Conservation (phyloP, 2,329 filamentous ascomycete species). For the Hypoxylon sp. region DNA sequence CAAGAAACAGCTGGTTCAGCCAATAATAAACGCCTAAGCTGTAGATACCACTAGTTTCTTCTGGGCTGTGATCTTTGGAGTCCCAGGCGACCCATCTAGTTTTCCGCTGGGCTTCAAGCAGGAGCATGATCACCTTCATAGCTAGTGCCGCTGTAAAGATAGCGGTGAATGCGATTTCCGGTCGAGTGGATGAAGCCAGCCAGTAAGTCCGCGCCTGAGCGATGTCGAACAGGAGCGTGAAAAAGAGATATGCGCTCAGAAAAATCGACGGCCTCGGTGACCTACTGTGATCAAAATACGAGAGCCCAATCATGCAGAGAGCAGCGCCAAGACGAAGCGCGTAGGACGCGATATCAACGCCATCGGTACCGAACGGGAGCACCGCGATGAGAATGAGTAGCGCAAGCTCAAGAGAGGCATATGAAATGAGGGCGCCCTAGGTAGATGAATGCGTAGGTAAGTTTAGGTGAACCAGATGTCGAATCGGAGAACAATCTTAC, state of each 20-base stretch:
- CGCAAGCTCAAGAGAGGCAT: slow-evolving; percentile 42
- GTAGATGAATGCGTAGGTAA: slow-evolving; percentile 5
- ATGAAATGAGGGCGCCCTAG: slow-evolving; percentile 40
- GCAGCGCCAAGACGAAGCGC: slow-evolving; percentile 38
- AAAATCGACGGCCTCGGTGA: slow-evolving; percentile 61
- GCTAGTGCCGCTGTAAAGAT: slow-evolving; percentile 40
- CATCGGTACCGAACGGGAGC: slow-evolving; percentile 18
- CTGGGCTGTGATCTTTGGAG: slow-evolving; percentile 46
- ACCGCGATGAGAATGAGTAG: slow-evolving; percentile 26
- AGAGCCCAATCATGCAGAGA: slow-evolving; percentile 41
- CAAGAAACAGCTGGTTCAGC: slow-evolving; percentile 54
- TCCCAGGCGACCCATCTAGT: slow-evolving; percentile 34
- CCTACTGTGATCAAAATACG: slow-evolving; percentile 43
- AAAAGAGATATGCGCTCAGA: slow-evolving; percentile 59
- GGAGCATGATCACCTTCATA: slow-evolving; percentile 28
- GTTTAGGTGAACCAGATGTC: background rate
- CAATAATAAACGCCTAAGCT: slow-evolving; percentile 54
- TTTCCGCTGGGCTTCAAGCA: slow-evolving; percentile 37
- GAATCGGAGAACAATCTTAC: slow-evolving; percentile 42
- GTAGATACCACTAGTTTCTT: slow-evolving; percentile 55
- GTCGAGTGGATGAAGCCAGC: slow-evolving; percentile 49
- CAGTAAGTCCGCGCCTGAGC: slow-evolving; percentile 62
- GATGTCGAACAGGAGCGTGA: slow-evolving; percentile 62
- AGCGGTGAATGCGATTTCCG: slow-evolving; percentile 36
- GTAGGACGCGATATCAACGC: slow-evolving; percentile 34